Base-by-base conservation (phyloP, 306 rosid genomes). In the Trifolium subterraneum region DNA sequence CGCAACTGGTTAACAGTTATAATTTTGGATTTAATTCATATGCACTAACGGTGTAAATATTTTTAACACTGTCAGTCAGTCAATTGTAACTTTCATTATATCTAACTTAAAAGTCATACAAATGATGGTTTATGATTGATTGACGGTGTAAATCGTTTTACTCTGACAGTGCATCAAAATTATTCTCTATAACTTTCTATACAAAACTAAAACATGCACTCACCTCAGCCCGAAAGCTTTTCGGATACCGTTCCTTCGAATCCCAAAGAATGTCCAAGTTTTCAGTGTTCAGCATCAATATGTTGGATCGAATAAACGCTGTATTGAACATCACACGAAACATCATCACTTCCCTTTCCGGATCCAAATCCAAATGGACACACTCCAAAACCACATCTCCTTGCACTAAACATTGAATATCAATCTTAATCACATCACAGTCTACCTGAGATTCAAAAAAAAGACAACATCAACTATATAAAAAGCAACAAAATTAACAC, bases 371-470 rank as follows among this genome's bases (percentile, higher is more conserved):
- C 85, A 91, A 84, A 81, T 94, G 97, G 51, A 89, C 96, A 76
- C 98, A 94, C 87, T 94, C 98, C 84, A 94, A 82, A 33, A 94
- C 98, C 67, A 94, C 97, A 86, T 94, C 98, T 79, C 98, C 98
- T 91, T 94, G 98, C 73, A 94, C 97, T 74, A 91, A 71, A 84
- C 97, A 91, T 78, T 94, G 98, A 72, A 94, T 84, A 77, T 94
- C 98, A 77, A 94, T 89, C 90, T 94, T 94, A 74, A 94, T 94
- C 84, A 94, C 98, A 83, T 89, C 98, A 78, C 96, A 91, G 62
- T 94, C 97, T 72, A 75, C 92, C 98, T 94, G 95, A 88, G 81
- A 74, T 66, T 70, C 84, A 41, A 88, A 64, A 54, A 31, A 16
- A 11, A 11, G 14, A 78, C 68, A 73, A 27, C 64, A 75, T 74